A percentile compares a stretch with the other conserved stretches of the same genome.
phyloP scores from a whole-genome alignment of 768 basidiomycete genomes.

The Kwoniella shandongensis region DNA sequence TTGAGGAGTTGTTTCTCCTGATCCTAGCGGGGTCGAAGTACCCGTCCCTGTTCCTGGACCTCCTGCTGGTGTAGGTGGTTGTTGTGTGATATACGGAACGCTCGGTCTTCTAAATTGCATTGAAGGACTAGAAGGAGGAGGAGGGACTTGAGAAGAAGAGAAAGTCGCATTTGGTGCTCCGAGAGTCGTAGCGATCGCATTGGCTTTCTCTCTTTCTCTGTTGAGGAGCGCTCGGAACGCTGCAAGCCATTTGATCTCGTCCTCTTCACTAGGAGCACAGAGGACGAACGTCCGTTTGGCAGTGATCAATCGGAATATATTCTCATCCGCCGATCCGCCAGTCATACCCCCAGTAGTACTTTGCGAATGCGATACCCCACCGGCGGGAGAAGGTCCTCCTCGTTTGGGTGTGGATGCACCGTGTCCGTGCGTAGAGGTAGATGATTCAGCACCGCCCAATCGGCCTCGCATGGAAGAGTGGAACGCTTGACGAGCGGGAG shows the following conservation, averaged over 20 bases:
- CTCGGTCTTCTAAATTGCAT: background rate
- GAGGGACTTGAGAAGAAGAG: no score
- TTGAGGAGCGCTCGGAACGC: conserved; percentile 84
- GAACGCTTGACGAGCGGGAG: conserved; percentile 12
- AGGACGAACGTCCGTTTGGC: conserved; percentile 84
- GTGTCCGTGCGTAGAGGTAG: background rate
- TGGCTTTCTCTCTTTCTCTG: conserved; percentile 2
- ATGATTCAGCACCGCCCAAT: background rate
- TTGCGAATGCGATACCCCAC: background rate
- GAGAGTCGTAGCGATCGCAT: background rate
- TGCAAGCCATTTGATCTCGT: conserved; percentile 97
- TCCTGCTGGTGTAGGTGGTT: conserved; percentile 35
- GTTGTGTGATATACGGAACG: conserved; percentile 26
- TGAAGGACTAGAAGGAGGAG: background rate
- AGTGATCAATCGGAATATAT: conserved; percentile 93
- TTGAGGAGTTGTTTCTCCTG: no score
- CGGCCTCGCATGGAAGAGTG: conserved; percentile 15
- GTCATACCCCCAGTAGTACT: background rate
- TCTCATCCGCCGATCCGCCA: conserved; percentile 51
- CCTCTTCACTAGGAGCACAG: conserved; percentile 94
- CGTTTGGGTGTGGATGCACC: background rate
- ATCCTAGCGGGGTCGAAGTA: no score
- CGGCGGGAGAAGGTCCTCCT: background rate
- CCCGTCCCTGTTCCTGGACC: background rate
- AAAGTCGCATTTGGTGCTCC: no score